A percentile compares a stretch with the other conserved stretches of the same genome.
These are phyloP conservation scores for Penicillium psychrofluorescens DNA, from an alignment of 495 filamentous ascomycete species.

Conservation along the genomic window DNA sequence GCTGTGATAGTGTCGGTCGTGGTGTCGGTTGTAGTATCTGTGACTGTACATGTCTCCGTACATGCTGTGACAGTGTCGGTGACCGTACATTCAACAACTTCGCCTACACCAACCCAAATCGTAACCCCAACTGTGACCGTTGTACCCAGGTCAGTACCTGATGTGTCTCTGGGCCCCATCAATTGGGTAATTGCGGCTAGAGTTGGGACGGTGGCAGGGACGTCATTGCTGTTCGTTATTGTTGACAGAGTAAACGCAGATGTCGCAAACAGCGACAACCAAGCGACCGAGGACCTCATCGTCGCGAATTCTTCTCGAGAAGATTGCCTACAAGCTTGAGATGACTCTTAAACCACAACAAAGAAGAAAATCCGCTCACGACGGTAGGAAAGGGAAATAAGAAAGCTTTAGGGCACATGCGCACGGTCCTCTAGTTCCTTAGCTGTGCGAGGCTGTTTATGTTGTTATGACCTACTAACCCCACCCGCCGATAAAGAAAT, in stretches of 20 bases:
- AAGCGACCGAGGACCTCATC: constrained; percentile 4
- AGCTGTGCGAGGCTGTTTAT: background rate
- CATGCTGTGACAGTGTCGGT: constrained; percentile 5
- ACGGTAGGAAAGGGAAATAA: background rate
- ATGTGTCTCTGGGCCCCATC: background rate
- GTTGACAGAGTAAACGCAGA: background rate
- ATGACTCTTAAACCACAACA: background rate
- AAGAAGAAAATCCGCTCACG: background rate
- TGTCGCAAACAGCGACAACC: constrained; percentile 9
- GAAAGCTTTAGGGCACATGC: background rate
- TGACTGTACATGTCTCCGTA: background rate
- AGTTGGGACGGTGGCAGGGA: background rate
- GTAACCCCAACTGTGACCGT: constrained; percentile 8
- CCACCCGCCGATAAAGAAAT: too few species aligned
- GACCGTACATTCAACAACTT: background rate
- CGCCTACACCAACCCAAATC: constrained; percentile 2
- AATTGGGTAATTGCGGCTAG: background rate
- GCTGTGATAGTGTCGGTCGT: constrained; percentile 7
- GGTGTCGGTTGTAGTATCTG: constrained; percentile 2
- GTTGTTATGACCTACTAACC: too few species aligned
- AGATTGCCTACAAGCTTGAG: background rate
- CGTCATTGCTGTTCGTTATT: background rate
- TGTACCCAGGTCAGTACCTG: background rate
- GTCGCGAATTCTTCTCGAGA: background rate
- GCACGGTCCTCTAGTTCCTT: constrained; percentile 1